phyloP scores from a whole-genome alignment of 78 protist genomes.

The Dictyostelium citrinum region DNA sequence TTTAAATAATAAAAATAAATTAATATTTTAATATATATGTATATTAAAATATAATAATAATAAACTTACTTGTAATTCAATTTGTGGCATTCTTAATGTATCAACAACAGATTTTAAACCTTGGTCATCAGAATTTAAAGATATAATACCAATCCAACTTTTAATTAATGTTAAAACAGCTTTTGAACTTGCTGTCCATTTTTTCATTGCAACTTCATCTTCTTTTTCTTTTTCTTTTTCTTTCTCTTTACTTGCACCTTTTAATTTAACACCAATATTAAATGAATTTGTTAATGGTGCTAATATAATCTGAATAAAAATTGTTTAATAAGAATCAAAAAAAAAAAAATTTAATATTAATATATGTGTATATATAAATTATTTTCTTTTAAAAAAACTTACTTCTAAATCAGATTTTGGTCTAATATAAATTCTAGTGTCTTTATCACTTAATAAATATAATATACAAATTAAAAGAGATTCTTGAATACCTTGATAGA shows the following conservation, averaged over 20 bases:
- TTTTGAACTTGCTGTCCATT: constrained; percentile 26
- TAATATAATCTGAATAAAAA: constrained; percentile 13
- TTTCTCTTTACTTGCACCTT: constrained; percentile 48
- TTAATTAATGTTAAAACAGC: constrained; percentile 65
- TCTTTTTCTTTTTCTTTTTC: constrained; percentile 72
- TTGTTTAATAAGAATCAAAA: too few relatives aligned
- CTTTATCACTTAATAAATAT: constrained; percentile 56
- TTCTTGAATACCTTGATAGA: constrained; percentile 78
- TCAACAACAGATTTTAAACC: constrained; percentile 66
- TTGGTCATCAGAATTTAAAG: constrained; percentile 59
- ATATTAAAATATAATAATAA: not conserved
- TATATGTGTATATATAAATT: too few relatives aligned
- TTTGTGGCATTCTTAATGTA: constrained; percentile 65
- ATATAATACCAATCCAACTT: constrained; percentile 69
- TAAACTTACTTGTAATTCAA: constrained; percentile 41
- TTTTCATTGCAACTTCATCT: constrained; percentile 58
- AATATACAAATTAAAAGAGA: constrained; percentile 52
- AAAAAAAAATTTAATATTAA: too few relatives aligned
- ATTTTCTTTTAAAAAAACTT: not conserved
- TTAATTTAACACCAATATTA: constrained; percentile 20
- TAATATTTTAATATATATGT: not conserved
- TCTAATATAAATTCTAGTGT: constrained; percentile 33
- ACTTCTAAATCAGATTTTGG: constrained; percentile 60
- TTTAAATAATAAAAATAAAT: not conserved
- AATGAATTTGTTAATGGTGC: constrained; percentile 75